phyloP scores from a whole-genome alignment of 306 rosid species.

The Nissolia schottii region DNA sequence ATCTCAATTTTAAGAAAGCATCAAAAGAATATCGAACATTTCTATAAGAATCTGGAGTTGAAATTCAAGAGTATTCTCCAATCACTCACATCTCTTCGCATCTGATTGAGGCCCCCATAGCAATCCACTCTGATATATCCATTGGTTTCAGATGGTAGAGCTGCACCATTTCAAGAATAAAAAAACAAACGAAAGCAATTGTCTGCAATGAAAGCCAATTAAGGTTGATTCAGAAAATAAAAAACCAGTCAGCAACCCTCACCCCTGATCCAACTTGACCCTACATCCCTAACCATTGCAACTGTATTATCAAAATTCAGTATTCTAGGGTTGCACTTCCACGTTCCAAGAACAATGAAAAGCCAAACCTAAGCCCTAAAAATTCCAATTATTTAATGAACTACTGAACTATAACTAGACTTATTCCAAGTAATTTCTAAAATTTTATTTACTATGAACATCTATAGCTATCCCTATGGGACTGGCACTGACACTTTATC shows the following conservation, averaged over 20 bases:
- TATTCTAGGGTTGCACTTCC: background rate
- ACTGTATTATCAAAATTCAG: background rate
- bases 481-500: no score
- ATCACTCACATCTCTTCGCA: constrained; percentile 88
- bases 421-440: background rate
- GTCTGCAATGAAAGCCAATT: constrained; percentile 74
- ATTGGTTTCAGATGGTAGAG: constrained; percentile 62
- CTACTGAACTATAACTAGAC: background rate
- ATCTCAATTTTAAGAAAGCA: constrained; percentile 21
- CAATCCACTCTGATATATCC: constrained; percentile 95
- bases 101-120: constrained; percentile 93
- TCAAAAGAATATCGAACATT: background rate
- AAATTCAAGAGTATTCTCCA: constrained; percentile 7
- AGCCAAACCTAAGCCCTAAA: background rate
- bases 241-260: constrained; percentile 26
- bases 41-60: background rate
- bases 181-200: constrained; percentile 40
- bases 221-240: constrained; percentile 55
- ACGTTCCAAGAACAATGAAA: constrained; percentile 4
- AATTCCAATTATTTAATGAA: constrained; percentile 1
- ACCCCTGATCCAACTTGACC: background rate
- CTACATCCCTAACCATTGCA: background rate
- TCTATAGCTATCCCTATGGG: background rate
- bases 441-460: background rate
- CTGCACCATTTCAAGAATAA: constrained; percentile 69